Evolutionary conservation across 1,284 basidiomycete species (phyloP).

Genomic region (Cutaneotrichosporon sp.): DNA sequence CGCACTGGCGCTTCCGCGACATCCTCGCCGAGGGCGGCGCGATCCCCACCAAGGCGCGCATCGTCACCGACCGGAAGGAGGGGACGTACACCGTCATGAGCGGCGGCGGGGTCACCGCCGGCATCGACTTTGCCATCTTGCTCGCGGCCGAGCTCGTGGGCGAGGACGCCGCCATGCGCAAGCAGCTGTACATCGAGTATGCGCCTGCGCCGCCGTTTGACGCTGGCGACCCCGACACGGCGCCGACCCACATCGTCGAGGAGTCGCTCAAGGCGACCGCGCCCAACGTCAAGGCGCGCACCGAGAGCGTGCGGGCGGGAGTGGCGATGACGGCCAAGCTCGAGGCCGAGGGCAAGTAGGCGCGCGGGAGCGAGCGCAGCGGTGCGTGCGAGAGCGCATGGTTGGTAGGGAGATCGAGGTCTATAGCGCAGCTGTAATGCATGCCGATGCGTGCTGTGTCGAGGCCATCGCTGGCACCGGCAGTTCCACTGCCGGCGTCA

Average conservation of each 20-base stretch:
- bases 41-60: slow-evolving; percentile 7
- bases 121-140: slow-evolving; percentile 23
- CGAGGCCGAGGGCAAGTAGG: slow-evolving; percentile 2
- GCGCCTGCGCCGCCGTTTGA: slow-evolving; percentile 20
- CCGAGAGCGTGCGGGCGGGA: not conserved
- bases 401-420: not conserved
- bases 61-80: slow-evolving; percentile 15
- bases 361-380: not conserved
- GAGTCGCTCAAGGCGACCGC: not conserved
- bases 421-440: too few relatives aligned
- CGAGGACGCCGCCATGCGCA: not conserved
- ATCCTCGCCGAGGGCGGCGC: slow-evolving; percentile 9
- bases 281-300: not conserved
- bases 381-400: too few relatives aligned
- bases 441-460: not conserved
- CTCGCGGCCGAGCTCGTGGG: slow-evolving; percentile 17
- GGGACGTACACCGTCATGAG: slow-evolving; percentile 6
- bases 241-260: slow-evolving; percentile 8
- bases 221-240: slow-evolving; percentile 7
- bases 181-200: slow-evolving; percentile 20
- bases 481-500: too few relatives aligned
- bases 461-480: too few relatives aligned
- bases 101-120: slow-evolving; percentile 21
- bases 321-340: not conserved
- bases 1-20: slow-evolving; percentile 14